Percentiles rank a stretch among this genome's conserved stretches.
phyloP scores from a whole-genome alignment of 495 filamentous ascomycete species.

The Penicillium silybi region DNA sequence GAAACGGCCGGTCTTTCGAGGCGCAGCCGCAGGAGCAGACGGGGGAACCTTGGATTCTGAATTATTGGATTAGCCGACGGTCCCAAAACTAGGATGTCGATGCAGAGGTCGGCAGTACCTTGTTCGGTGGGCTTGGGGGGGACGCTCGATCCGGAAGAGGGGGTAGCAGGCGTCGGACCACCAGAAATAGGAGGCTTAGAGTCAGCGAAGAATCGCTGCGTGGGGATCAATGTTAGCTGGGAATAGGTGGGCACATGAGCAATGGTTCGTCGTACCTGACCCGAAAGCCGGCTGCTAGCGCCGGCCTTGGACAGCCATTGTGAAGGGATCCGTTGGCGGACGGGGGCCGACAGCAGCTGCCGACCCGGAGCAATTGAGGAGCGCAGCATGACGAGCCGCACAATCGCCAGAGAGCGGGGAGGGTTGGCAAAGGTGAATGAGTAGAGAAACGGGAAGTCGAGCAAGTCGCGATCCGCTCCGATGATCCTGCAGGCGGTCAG shows the following conservation, averaged over 20 bases:
- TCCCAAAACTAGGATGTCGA: constrained; percentile 5
- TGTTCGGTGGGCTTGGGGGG: constrained; percentile 53
- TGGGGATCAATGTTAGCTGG: constrained; percentile 6
- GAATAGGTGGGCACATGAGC: constrained; percentile 3
- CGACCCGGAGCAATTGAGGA: constrained; percentile 44
- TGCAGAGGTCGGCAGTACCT: constrained; percentile 33
- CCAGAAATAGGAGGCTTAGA: constrained; percentile 30
- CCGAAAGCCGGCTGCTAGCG: constrained; percentile 39
- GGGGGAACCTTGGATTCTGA: constrained; percentile 26
- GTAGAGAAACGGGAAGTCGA: constrained; percentile 35
- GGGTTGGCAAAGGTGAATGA: constrained; percentile 29
- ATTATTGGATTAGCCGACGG: constrained; percentile 12
- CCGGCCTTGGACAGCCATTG: constrained; percentile 46
- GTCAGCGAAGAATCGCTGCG: constrained; percentile 45
- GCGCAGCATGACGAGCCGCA: constrained; percentile 50
- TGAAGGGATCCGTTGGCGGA: constrained; percentile 40
- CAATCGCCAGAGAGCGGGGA: constrained; percentile 35
- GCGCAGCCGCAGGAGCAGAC: constrained; percentile 42
- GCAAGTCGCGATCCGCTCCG: constrained; percentile 45
- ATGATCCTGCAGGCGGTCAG: constrained; percentile 37
- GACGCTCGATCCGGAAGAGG: constrained; percentile 52
- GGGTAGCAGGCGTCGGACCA: constrained; percentile 39
- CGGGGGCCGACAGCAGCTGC: constrained; percentile 40
- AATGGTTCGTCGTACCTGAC: constrained; percentile 38
- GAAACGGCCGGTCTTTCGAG: constrained; percentile 71